A percentile compares a stretch with the other conserved stretches of the same genome.
Evolutionary conservation across 345 rosid species (phyloP).

Genomic region (Eucalyptus paniculata): DNA sequence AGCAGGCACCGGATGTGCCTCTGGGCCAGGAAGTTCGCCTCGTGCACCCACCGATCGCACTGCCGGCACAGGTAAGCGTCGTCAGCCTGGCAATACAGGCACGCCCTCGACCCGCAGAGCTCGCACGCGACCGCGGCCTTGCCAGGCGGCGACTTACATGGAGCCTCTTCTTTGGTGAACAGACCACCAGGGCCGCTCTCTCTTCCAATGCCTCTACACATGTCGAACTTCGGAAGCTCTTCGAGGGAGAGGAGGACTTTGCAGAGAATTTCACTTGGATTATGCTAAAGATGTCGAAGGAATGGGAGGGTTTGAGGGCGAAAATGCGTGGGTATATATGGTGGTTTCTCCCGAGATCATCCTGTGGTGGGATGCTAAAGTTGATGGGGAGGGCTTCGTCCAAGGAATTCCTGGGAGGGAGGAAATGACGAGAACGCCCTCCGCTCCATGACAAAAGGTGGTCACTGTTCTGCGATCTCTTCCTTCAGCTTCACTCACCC

Average conservation of each 20-base stretch:
- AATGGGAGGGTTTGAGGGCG: neutral
- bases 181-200: neutral
- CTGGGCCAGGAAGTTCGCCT: conserved; percentile 69
- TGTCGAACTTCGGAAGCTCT: neutral
- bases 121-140: conserved; percentile 28
- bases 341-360: neutral
- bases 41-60: conserved; percentile 71
- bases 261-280: neutral
- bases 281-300: neutral
- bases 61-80: conserved; percentile 53
- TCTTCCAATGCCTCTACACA: neutral
- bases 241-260: neutral
- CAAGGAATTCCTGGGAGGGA: neutral
- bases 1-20: conserved; percentile 70
- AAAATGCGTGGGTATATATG: neutral
- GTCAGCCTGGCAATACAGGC: conserved; percentile 73
- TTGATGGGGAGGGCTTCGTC: neutral
- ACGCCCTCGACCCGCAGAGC: conserved; percentile 48
- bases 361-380: neutral
- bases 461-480: neutral
- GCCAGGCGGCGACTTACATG: neutral
- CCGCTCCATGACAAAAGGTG: neutral
- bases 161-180: neutral
- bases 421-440: neutral
- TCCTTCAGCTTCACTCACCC: neutral